Evolutionary conservation across 140 eudicot genomes (phyloP).

Genomic region (Oenanthe javanica): DNA sequence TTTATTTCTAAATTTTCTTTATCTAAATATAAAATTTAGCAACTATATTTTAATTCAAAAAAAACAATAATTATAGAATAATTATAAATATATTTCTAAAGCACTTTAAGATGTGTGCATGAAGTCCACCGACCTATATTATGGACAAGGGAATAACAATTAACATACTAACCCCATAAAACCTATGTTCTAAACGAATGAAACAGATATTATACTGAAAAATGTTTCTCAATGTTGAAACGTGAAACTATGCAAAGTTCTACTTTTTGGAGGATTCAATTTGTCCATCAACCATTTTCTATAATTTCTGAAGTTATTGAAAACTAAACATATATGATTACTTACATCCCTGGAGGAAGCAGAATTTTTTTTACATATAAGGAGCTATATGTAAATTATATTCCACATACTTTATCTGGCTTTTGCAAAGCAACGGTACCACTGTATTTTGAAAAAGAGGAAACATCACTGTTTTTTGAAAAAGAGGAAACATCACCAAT

Average conservation of each 20-base stretch:
- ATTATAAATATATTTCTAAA: background rate
- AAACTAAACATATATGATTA: background rate
- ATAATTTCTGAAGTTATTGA: background rate
- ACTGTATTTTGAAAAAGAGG: background rate
- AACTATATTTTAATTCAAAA: background rate
- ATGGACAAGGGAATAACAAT: background rate
- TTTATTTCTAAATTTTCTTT: too few relatives aligned
- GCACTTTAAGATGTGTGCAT: too few relatives aligned
- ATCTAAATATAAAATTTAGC: background rate
- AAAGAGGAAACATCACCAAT: background rate
- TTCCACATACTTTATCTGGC: background rate
- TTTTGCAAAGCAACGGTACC: background rate
- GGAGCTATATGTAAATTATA: background rate
- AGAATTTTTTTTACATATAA: background rate
- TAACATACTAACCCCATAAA: background rate
- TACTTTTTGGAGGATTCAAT: background rate
- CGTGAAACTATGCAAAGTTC: background rate
- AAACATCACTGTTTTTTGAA: background rate
- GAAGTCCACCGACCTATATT: too few relatives aligned
- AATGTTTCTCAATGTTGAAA: background rate
- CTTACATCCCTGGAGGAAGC: background rate
- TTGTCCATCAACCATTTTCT: background rate
- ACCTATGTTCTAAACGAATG: background rate
- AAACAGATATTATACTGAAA: background rate
- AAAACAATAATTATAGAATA: background rate